Evolutionary conservation across 2,329 filamentous ascomycete species (phyloP), one percentile per base, ranked within the genome.

Genomic region (Triangularia setosa): DNA sequence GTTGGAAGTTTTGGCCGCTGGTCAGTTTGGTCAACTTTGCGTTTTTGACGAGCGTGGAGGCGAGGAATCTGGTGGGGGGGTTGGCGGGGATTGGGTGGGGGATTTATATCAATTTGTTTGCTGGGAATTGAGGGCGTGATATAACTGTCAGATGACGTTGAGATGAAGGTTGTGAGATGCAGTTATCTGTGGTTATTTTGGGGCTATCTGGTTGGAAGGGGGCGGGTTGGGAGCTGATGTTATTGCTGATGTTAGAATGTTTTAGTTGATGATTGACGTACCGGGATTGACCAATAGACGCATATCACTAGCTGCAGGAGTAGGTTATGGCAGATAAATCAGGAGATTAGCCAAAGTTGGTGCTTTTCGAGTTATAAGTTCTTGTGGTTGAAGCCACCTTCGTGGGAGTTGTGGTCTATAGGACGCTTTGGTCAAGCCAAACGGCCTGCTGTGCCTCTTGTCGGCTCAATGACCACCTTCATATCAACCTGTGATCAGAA

Each of bases 81-180:
- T 76, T 89, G 54, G 89, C 88, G 24, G 90, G 90, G 7, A 79
- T 92, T 27, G 82, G 80, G 9, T 93, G 90, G 90, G 87, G 87
- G 0, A 79, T 92, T 56, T 92, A 90, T 74, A 76, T 92, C 73
- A 90, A 87, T 72, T 75, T 92, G 71, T 75, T 84, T 67, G 81
- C 80, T 40, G 79, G 23, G 52, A 28, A 24, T 27, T 25, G 77
- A 69, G 16, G 16, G 35, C 14, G 2, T 1, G 68, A 35, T 68
- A 33, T 33, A 9, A 33, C 2, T 28, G 12, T 33, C n/a, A n/a
- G 30, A 33, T 30, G 23, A 24, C 9, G 23, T 3, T 25, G 18
- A 23, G 21, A n/a, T n/a, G 30, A 12, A 12, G 30, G 30, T 11
- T 8, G 9, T 33, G 30, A 12, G 30, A n/a, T 53, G 55, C 33